Base-by-base conservation (phyloP, 345 rosid genomes). In the Populus pruinosa region DNA sequence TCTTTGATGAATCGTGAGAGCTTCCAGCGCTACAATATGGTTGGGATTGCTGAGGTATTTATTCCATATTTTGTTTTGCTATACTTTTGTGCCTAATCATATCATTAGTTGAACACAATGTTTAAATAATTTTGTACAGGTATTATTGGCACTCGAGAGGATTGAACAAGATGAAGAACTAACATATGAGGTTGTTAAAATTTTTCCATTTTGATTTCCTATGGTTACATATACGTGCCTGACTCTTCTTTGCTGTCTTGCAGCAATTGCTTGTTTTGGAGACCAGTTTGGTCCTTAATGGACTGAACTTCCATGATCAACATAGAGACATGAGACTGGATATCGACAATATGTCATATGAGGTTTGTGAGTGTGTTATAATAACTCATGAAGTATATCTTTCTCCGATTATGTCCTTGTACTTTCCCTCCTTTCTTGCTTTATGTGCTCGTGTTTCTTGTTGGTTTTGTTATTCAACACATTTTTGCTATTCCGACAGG, bases 251-350 rank as follows among this genome's bases (percentile, higher is more conserved):
- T 72, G 41, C 76, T 73, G 21, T 86, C 68, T 64, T 81, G 88
- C 94, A 96, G 98, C 98, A 94, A 88, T 79, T 92, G 75, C 89
- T 92, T 83, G 87, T 90, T 78, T 86, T 92, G 85, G 99, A 91
- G 86, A 89, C 94, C 80, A 87, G 87, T 75, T 80, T 96, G 77
- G 87, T 92, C 74, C 91, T 92, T 20, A 86, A 85, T 76, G 97
- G 92, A 73, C 86, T 89, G 77, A 88, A 84, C 80, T 85, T 93
- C 72, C 81, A 89, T 80, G 99, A 96, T 80, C 99, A 86, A 82
- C 97, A 96, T 79, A 89, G 97, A 79, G 98, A 90, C 50, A 88
- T 96, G 99, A 92, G 99, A 84, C 89, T 93, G 67, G 97, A 96
- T 86, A 93, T 96, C 39, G 99, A 96, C 82, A 84, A 90, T 84